phyloP scores from a whole-genome alignment of 495 filamentous ascomycete genomes.

The Aspergillus ellipticus region DNA sequence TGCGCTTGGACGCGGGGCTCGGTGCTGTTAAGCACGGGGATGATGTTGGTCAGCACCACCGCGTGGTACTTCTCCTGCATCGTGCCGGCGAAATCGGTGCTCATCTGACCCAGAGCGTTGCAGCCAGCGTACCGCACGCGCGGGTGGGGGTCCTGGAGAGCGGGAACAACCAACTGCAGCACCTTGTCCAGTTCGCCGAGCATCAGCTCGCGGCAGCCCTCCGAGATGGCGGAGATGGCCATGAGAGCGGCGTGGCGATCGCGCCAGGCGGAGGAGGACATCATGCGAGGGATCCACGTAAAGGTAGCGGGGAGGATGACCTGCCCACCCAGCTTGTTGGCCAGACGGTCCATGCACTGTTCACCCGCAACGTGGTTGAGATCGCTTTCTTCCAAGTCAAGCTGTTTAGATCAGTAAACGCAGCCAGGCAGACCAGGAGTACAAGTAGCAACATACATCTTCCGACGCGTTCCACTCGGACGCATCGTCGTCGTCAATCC shows the following conservation, averaged over 20 bases:
- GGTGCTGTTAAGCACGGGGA: constrained; percentile 83
- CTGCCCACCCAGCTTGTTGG: constrained; percentile 91
- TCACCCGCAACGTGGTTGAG: constrained; percentile 97
- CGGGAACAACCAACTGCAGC: constrained; percentile 86
- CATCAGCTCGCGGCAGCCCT: constrained; percentile 96
- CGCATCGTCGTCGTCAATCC: constrained; percentile 91
- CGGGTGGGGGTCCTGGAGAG: constrained; percentile 86
- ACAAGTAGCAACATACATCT: constrained; percentile 64
- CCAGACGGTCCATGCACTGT: constrained; percentile 96
- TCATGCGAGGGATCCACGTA: constrained; percentile 95
- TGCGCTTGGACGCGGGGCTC: constrained; percentile 96
- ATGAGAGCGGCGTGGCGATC: constrained; percentile 97
- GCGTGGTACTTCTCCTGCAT: constrained; percentile 97
- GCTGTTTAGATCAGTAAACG: constrained; percentile 40
- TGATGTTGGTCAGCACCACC: constrained; percentile 80
- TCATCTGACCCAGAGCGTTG: constrained; percentile 99
- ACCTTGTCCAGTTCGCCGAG: constrained; percentile 90
- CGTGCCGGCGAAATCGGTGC: constrained; percentile 96
- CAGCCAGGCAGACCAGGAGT: neutral
- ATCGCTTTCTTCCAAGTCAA: constrained; percentile 94
- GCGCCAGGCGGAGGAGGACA: constrained; percentile 90
- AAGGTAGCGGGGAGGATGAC: constrained; percentile 91
- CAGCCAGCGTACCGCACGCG: constrained; percentile 97
- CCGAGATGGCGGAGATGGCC: constrained; percentile 98
- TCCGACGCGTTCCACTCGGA: constrained; percentile 90